Evolutionary conservation across 176 grass and related monocot genomes (phyloP), one percentile per base, ranked within the genome.

Genomic region (Stipa capillata): DNA sequence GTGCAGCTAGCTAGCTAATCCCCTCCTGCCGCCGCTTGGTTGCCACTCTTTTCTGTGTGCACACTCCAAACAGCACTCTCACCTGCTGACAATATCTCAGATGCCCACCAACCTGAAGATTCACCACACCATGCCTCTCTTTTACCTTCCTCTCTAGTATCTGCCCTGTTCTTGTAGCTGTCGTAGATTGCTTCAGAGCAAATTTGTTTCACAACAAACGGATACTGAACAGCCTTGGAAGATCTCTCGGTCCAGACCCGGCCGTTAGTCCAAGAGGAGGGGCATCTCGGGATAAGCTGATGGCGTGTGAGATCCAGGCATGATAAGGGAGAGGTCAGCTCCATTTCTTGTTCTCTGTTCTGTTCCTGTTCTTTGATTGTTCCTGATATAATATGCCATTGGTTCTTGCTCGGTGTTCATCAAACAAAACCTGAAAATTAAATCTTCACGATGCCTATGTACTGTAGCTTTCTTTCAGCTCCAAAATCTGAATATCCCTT

Each of bases 21-120:
- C 54, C 34, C 62, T 39, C 35, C 33, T 61, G 34, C 34, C 18
- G 62, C 62, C 62, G 36, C 49, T 68, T 66, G 73, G 25, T 85
- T 55, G 83, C 45, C 57, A 32, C 81, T 73, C 57, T 42, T 62
- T 52, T 6, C 45, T 72, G 65, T 51, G 54, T 34, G 33, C 74
- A 45, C 74, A 24, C 54, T 68, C 16, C 55, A 42, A 34, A 47
- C 50, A 28, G 29, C 20, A 48, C 66, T 6, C 47, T 21, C 75
- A 64, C 57, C 67, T 25, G 55, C 24, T 64, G 35, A 34, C 57
- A 85, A 45, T 31, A 56, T 73, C 76, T 56, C 57, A 73, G 37
- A 56, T 66, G 69, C 11, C 83, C 77, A 36, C 68, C 58, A 37
- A 15, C 76, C 59, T 57, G 24, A 66, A 86, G 69, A 86, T 40